Conservation (phyloP, 768 basidiomycete genomes). For the Tulasnella calospora region DNA sequence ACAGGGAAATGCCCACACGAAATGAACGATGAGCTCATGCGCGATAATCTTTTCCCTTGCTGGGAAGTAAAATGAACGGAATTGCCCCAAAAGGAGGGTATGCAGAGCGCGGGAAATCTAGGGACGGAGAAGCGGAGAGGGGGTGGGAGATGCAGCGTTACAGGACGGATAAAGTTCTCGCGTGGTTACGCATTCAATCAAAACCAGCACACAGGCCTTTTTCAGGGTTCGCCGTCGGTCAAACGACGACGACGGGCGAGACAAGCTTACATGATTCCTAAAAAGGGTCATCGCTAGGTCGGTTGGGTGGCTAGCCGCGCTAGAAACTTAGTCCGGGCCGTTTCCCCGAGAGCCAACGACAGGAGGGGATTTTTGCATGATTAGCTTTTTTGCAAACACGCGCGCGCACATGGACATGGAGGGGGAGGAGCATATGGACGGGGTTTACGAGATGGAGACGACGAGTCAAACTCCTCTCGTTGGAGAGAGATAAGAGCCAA, state of each 20-base stretch:
- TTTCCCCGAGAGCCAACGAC: neutral
- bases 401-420: neutral
- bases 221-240: slow-evolving; percentile 4
- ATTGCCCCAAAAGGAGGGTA: neutral
- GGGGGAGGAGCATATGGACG: neutral
- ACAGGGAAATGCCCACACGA: neutral
- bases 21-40: neutral
- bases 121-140: neutral
- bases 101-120: neutral
- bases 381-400: neutral
- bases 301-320: slow-evolving; percentile 7
- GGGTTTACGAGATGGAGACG: neutral
- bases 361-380: neutral
- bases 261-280: neutral
- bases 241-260: neutral
- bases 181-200: neutral
- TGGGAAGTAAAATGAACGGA: neutral
- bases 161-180: neutral
- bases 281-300: neutral
- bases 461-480: neutral
- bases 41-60: neutral
- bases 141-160: neutral
- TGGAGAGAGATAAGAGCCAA: neutral
- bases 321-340: neutral
- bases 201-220: neutral